Percentiles rank a stretch among this genome's conserved stretches.
These are phyloP conservation scores for Zymoseptoria pseudotritici DNA, from an alignment of 2,329 filamentous ascomycete genomes.

Conservation along the genomic window DNA sequence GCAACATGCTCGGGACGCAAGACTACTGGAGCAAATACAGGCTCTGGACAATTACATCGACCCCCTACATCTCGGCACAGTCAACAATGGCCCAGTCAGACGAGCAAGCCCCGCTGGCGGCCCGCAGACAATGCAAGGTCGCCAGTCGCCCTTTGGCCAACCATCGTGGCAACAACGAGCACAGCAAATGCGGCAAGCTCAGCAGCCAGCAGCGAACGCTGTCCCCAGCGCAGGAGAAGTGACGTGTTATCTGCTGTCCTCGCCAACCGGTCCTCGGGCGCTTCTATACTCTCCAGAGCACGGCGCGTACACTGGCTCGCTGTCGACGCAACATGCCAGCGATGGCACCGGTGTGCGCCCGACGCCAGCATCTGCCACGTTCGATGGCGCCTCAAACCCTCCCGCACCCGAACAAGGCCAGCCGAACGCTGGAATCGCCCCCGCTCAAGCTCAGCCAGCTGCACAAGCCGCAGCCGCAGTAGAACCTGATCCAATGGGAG, in stretches of 20 bases:
- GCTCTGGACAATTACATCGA: conserved; percentile 27
- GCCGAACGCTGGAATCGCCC: conserved; percentile 7
- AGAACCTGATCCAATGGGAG: conserved; percentile 11
- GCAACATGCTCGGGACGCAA: conserved; percentile 14
- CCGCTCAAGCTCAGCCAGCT: conserved; percentile 9
- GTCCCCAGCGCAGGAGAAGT: conserved; percentile 14
- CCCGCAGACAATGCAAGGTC: background rate
- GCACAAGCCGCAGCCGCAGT: conserved; percentile 9
- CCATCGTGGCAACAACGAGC: conserved; percentile 9
- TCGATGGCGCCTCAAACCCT: background rate
- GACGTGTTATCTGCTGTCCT: conserved; percentile 37
- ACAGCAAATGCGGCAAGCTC: conserved; percentile 9
- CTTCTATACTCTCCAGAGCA: conserved; percentile 35
- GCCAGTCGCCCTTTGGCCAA: background rate
- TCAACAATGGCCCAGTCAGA: background rate
- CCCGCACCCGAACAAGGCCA: conserved; percentile 7
- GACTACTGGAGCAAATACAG: conserved; percentile 18
- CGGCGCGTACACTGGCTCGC: conserved; percentile 23
- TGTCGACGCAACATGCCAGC: background rate
- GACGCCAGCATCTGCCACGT: conserved; percentile 8
- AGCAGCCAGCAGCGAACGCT: conserved; percentile 12
- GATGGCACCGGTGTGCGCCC: conserved; percentile 6
- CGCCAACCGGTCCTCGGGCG: conserved; percentile 39
- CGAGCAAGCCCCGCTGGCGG: background rate
- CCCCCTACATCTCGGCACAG: conserved; percentile 13